phyloP scores from a whole-genome alignment of 352 stramenopile species.

The Phytophthora cryptogea region DNA sequence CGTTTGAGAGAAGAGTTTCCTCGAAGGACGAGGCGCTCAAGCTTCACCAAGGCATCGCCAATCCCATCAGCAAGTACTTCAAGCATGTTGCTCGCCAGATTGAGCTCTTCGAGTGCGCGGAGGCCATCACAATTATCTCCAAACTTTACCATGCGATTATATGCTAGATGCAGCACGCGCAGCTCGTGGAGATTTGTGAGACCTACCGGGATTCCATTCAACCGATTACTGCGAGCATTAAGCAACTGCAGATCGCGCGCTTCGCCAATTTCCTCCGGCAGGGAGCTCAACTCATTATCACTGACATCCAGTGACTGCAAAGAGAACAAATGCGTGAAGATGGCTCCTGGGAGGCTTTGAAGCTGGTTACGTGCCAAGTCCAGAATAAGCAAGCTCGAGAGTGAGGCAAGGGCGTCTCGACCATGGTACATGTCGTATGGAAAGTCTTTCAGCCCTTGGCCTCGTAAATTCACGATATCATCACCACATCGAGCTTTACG shows the following conservation, averaged over 20 bases:
- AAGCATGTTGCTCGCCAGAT: conserved; percentile 54
- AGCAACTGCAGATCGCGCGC: conserved; percentile 50
- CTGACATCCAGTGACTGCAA: conserved; percentile 61
- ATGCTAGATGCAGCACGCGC: conserved; percentile 51
- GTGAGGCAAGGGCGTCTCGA: conserved; percentile 48
- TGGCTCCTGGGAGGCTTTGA: conserved; percentile 35
- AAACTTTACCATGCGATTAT: conserved; percentile 52
- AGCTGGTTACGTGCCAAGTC: conserved; percentile 66
- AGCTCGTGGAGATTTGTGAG: conserved; percentile 39
- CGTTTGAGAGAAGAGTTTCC: conserved; percentile 45
- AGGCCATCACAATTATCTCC: conserved; percentile 51
- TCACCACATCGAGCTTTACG: conserved; percentile 61
- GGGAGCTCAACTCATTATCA: conserved; percentile 47
- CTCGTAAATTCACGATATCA: conserved; percentile 51
- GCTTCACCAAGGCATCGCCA: conserved; percentile 34
- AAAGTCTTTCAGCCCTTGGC: conserved; percentile 41
- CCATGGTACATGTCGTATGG: conserved; percentile 53
- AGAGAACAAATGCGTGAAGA: conserved; percentile 68
- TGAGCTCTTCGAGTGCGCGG: conserved; percentile 51
- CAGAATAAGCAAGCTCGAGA: conserved; percentile 72
- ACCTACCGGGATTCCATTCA: conserved; percentile 35
- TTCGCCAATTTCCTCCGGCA: conserved; percentile 63
- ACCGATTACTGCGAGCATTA: conserved; percentile 54
- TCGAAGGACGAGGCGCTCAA: conserved; percentile 45
- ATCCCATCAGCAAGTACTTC: conserved; percentile 42